Conservation (phyloP, 306 rosid species). For the Ammopiptanthus mongolicus region DNA sequence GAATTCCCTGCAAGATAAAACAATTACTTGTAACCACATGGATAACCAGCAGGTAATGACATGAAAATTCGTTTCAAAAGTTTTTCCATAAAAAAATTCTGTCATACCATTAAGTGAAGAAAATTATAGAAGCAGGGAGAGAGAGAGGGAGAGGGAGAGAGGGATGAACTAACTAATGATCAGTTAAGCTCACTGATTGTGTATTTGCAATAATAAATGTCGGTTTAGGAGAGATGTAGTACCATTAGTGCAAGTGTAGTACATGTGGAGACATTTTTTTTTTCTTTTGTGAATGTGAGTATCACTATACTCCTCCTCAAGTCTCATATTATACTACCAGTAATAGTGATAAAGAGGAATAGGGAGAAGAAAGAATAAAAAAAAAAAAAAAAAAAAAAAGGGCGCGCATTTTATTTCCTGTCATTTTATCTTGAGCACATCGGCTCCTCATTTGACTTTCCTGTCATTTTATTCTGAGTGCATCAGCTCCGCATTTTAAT, state of each 20-base stretch:
- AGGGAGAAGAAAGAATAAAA: too few relatives aligned
- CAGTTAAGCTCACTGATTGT: not conserved
- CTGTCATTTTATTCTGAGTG: too few relatives aligned
- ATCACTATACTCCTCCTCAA: too few relatives aligned
- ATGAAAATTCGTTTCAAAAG: slow-evolving; percentile 7
- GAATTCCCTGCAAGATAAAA: slow-evolving; percentile 61
- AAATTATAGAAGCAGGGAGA: not conserved
- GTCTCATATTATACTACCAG: too few relatives aligned
- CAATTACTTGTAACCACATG: not conserved
- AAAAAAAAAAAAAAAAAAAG: too few relatives aligned
- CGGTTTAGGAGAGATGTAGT: not conserved
- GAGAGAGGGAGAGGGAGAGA: not conserved
- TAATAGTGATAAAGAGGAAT: too few relatives aligned
- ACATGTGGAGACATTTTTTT: not conserved
- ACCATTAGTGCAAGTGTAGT: not conserved
- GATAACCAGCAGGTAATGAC: not conserved
- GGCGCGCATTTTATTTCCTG: too few relatives aligned
- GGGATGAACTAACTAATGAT: not conserved
- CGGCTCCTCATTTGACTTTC: too few relatives aligned
- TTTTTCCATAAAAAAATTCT: not conserved
- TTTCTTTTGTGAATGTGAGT: not conserved
- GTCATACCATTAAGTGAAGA: not conserved
- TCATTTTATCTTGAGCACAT: too few relatives aligned
- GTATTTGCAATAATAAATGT: not conserved
- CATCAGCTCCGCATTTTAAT: too few relatives aligned